Evolutionary conservation across 1,284 basidiomycete genomes (phyloP).

Genomic region (Ganoderma boninense): DNA sequence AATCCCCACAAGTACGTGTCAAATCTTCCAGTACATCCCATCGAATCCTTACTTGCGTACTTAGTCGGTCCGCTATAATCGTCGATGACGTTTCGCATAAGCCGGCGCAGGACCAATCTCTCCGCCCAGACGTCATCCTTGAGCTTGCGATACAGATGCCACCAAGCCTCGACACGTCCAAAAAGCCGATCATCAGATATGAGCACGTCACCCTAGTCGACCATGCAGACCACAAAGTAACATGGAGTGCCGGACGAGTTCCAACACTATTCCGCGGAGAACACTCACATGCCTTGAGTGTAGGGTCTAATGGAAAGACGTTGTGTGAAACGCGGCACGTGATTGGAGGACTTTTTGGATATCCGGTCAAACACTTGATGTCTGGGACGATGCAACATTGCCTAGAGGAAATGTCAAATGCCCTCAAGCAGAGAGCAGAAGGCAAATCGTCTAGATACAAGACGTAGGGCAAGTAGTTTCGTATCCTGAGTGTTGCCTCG

Average conservation of each 20-base stretch:
- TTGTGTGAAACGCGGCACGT: constrained; percentile 67
- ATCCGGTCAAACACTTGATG: constrained; percentile 56
- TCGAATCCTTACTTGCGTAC: neutral
- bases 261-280: constrained; percentile 13
- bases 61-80: constrained; percentile 36
- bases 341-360: constrained; percentile 64
- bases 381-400: constrained; percentile 51
- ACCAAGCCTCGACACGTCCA: constrained; percentile 2
- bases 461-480: neutral
- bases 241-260: constrained; percentile 12
- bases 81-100: constrained; percentile 8
- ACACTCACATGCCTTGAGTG: constrained; percentile 3
- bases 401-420: constrained; percentile 61
- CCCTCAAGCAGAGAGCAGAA: constrained; percentile 62
- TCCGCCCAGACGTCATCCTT: neutral
- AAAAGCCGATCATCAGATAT: constrained; percentile 4
- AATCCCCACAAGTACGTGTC: constrained; percentile 13
- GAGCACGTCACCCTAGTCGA: constrained; percentile 14
- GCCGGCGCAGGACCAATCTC: constrained; percentile 6
- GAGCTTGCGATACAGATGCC: constrained; percentile 13
- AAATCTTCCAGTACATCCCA: neutral
- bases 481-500: neutral
- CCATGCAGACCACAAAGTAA: neutral
- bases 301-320: constrained; percentile 4
- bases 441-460: neutral